A percentile compares a stretch with the other conserved stretches of the same genome.
These are phyloP conservation scores for Micractinium conductrix DNA, from an alignment of 139 green algal species.

Conservation along the genomic window DNA sequence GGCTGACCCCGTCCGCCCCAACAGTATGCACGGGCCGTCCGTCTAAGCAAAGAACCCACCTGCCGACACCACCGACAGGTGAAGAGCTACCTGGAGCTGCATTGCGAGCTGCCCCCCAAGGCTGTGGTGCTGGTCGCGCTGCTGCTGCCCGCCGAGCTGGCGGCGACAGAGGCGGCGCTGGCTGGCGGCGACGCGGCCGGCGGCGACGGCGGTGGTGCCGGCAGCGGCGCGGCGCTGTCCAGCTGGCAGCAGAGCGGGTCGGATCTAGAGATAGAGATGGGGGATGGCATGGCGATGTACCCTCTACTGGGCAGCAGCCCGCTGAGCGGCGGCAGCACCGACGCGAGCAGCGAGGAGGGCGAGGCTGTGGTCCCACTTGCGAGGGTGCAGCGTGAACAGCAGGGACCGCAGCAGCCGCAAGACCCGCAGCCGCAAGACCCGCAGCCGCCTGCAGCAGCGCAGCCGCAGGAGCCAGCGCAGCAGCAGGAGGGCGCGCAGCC, in stretches of 20 bases:
- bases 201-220: no score
- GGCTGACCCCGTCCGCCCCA: no score
- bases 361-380: no score
- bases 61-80: no score
- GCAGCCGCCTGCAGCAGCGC: background rate
- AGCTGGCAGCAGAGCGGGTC: background rate
- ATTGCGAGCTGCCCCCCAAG: conserved; percentile 62
- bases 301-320: background rate
- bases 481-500: background rate
- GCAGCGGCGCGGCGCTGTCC: background rate
- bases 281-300: background rate
- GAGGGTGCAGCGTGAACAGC: no score
- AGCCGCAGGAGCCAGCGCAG: background rate
- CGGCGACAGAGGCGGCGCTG: background rate
- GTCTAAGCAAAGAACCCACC: no score
- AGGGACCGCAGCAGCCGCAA: background rate
- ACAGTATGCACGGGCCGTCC: no score
- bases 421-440: no score
- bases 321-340: background rate
- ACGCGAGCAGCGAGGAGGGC: background rate
- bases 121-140: conserved; percentile 67
- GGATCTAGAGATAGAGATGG: background rate
- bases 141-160: conserved; percentile 30
- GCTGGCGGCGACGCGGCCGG: background rate
- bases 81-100: conserved; percentile 57